Conservation (phyloP, 257 asterid species). For the Nicotiana tabacum region DNA sequence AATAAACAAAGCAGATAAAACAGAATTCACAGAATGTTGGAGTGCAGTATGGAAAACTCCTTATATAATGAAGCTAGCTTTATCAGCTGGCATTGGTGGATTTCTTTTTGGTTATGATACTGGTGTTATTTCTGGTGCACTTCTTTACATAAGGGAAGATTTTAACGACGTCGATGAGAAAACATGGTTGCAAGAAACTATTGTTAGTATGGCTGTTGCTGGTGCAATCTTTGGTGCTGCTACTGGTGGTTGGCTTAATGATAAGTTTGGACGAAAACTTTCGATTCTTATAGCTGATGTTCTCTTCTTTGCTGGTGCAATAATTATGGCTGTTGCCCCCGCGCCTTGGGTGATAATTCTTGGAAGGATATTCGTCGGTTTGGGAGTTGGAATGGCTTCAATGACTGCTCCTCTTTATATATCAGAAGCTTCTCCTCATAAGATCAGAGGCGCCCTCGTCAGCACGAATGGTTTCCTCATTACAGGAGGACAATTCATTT, state of each 20-base stretch:
- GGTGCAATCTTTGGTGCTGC: constrained; percentile 21
- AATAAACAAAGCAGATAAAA: constrained; percentile 20
- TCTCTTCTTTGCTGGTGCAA: constrained; percentile 12
- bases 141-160: constrained; percentile 37
- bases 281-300: constrained; percentile 7
- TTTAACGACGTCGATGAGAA: constrained; percentile 24
- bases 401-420: constrained; percentile 19
- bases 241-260: constrained; percentile 15
- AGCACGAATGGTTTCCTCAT: constrained; percentile 11
- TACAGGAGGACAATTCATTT: constrained; percentile 15
- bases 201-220: constrained; percentile 22
- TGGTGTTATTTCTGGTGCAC: constrained; percentile 42
- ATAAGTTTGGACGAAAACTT: constrained; percentile 8
- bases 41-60: constrained; percentile 30
- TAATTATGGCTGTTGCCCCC: constrained; percentile 11
- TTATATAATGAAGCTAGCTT: constrained; percentile 34
- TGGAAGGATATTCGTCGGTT: constrained; percentile 15
- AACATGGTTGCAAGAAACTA: constrained; percentile 34
- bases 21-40: constrained; percentile 37
- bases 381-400: constrained; percentile 17
- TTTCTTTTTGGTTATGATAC: constrained; percentile 36
- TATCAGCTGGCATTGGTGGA: constrained; percentile 40
- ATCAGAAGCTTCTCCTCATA: constrained; percentile 20
- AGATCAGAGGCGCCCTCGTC: constrained; percentile 15
- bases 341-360: constrained; percentile 12